Evolutionary conservation across 352 stramenopile species (phyloP).

Genomic region (Peronosclerospora sorghi): DNA sequence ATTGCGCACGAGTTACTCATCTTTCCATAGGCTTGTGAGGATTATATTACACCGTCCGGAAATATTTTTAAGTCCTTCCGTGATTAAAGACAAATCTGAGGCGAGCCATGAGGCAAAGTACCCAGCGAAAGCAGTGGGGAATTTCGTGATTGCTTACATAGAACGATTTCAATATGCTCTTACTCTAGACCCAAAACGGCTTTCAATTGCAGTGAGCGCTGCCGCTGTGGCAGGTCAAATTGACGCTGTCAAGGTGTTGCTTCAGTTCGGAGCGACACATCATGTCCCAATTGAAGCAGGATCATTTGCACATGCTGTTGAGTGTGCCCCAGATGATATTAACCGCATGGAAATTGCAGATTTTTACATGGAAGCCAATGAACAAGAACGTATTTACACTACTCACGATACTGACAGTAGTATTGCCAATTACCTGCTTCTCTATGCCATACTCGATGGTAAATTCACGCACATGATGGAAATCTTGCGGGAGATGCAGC

Average conservation of each 20-base stretch:
- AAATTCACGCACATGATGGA: constrained; percentile 72
- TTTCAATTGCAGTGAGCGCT: constrained; percentile 49
- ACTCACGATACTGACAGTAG: constrained; percentile 36
- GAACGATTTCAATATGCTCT: constrained; percentile 32
- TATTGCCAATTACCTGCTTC: constrained; percentile 52
- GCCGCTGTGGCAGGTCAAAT: constrained; percentile 28
- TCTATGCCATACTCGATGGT: constrained; percentile 50
- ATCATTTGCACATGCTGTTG: constrained; percentile 54
- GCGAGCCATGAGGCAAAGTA: not conserved
- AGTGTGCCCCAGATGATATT: constrained; percentile 30
- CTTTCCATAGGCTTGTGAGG: constrained; percentile 44
- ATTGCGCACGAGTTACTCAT: constrained; percentile 48
- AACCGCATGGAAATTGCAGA: constrained; percentile 41
- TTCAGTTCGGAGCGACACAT: constrained; percentile 30
- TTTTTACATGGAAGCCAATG: constrained; percentile 45
- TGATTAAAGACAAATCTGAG: not conserved
- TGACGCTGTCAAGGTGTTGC: constrained; percentile 26
- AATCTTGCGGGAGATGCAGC: constrained; percentile 65
- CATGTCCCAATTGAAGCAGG: constrained; percentile 38
- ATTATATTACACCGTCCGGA: constrained; percentile 43
- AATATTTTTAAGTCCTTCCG: constrained; percentile 22
- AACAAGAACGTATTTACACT: constrained; percentile 39
- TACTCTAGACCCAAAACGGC: constrained; percentile 33
- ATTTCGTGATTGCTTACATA: constrained; percentile 37
- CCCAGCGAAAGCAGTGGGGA: constrained; percentile 11